Conservation (phyloP, 2,329 filamentous ascomycete genomes). For the Aspergillus flavus region DNA sequence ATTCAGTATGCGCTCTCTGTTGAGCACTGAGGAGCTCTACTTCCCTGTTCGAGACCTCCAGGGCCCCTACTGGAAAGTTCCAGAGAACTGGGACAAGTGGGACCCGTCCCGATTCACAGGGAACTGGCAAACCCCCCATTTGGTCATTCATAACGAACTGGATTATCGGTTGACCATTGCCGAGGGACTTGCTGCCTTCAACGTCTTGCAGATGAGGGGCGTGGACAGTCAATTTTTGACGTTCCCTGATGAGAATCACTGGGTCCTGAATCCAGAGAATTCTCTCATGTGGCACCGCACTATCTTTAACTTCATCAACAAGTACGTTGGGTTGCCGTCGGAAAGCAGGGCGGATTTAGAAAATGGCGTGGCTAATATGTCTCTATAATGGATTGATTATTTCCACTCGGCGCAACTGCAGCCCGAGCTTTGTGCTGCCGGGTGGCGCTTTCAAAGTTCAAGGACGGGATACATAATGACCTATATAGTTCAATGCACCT, state of each 20-base stretch:
- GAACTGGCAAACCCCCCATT: slow-evolving; percentile 82
- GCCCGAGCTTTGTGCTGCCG: not conserved
- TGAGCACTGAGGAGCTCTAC: slow-evolving; percentile 57
- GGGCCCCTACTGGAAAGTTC: slow-evolving; percentile 53
- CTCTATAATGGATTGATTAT: slow-evolving; percentile 11
- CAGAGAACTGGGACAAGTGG: slow-evolving; percentile 58
- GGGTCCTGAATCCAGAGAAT: slow-evolving; percentile 92
- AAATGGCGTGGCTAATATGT: slow-evolving; percentile 21
- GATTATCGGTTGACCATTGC: slow-evolving; percentile 87
- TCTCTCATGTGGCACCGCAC: slow-evolving; percentile 86
- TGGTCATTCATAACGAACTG: slow-evolving; percentile 87
- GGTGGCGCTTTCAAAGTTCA: not conserved
- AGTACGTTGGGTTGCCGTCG: slow-evolving; percentile 54
- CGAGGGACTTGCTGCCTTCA: slow-evolving; percentile 84
- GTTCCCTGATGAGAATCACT: slow-evolving; percentile 79
- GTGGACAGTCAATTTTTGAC: slow-evolving; percentile 77
- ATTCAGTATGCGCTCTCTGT: slow-evolving; percentile 47
- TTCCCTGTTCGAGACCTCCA: slow-evolving; percentile 58
- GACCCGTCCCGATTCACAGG: slow-evolving; percentile 59
- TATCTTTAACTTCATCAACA: slow-evolving; percentile 76
- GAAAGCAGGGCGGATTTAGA: slow-evolving; percentile 13
- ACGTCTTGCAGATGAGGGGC: slow-evolving; percentile 74
- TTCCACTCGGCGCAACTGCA: not conserved
- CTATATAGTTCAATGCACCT: slow-evolving; percentile 2
- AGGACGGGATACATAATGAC: not conserved